Evolutionary conservation across 192 early-diverging fungal genomes (phyloP).

Genomic region (Backusella parvicylindrica): DNA sequence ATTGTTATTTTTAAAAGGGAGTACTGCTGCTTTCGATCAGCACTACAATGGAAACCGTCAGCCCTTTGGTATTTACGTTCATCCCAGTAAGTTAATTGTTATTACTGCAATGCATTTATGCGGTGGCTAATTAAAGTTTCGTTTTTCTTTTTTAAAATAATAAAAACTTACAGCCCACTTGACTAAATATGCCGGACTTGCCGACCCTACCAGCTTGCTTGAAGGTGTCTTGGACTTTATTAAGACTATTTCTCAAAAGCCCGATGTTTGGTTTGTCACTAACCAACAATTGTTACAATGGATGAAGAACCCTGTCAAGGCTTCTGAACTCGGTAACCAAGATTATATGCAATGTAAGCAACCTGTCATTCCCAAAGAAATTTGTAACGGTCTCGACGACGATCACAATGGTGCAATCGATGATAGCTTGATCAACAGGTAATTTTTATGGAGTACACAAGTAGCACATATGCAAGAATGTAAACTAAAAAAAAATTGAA

Average conservation of each 20-base stretch:
- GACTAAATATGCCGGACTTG: constrained; percentile 6
- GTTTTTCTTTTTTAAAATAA: not conserved
- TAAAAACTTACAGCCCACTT: constrained; percentile 38
- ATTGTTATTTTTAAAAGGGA: constrained; percentile 18
- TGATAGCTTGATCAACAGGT: constrained; percentile 36
- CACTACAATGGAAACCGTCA: constrained; percentile 47
- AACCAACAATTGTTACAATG: constrained; percentile 64
- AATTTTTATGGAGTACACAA: not conserved
- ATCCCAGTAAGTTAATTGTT: constrained; percentile 34
- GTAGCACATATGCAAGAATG: not conserved
- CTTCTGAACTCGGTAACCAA: constrained; percentile 53
- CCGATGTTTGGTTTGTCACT: constrained; percentile 74
- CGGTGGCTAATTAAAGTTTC: not conserved
- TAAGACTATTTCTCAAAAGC: constrained; percentile 39
- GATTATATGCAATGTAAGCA: constrained; percentile 60
- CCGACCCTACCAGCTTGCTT: constrained; percentile 18
- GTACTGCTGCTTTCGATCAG: constrained; percentile 34
- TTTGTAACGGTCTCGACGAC: constrained; percentile 72
- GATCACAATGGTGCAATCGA: constrained; percentile 36
- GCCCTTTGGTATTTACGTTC: constrained; percentile 51
- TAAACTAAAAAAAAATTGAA: not conserved
- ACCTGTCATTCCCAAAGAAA: constrained; percentile 54
- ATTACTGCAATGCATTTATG: not conserved
- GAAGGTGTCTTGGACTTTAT: constrained; percentile 43
- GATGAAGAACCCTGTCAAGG: constrained; percentile 79